Evolutionary conservation across 148 eudicot genomes (phyloP).

Genomic region (Chenopodium suecicum): DNA sequence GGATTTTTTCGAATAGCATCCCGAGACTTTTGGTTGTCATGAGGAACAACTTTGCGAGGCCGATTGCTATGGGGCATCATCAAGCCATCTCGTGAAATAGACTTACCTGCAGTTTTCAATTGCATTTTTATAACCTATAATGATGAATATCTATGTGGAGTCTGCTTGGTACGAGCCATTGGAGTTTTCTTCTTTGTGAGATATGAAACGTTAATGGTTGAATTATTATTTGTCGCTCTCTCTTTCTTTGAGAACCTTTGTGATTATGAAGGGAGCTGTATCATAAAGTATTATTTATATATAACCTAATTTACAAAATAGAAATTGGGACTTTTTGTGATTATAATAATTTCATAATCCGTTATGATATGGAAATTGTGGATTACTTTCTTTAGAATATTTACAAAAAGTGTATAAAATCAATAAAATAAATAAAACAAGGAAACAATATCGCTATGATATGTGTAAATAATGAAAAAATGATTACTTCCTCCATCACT

Average conservation of each 20-base stretch:
- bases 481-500: too few species aligned
- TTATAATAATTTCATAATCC: background rate
- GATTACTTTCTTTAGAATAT: background rate
- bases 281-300: background rate
- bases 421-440: background rate
- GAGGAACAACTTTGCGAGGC: background rate
- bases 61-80: background rate
- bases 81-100: background rate
- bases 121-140: background rate
- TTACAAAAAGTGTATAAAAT: background rate
- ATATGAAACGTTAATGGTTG: background rate
- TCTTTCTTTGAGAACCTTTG: background rate
- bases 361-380: background rate
- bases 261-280: background rate
- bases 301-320: too few species aligned
- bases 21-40: background rate
- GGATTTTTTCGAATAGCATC: background rate
- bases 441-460: background rate
- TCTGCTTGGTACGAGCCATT: background rate
- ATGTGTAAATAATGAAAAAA: background rate
- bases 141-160: background rate
- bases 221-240: background rate
- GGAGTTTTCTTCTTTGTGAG: background rate
- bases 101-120: background rate
- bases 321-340: background rate